Evolutionary conservation across 2,329 filamentous ascomycete genomes (phyloP), one percentile per base, ranked within the genome.

Genomic region (Aspergillus pseudoterreus): DNA sequence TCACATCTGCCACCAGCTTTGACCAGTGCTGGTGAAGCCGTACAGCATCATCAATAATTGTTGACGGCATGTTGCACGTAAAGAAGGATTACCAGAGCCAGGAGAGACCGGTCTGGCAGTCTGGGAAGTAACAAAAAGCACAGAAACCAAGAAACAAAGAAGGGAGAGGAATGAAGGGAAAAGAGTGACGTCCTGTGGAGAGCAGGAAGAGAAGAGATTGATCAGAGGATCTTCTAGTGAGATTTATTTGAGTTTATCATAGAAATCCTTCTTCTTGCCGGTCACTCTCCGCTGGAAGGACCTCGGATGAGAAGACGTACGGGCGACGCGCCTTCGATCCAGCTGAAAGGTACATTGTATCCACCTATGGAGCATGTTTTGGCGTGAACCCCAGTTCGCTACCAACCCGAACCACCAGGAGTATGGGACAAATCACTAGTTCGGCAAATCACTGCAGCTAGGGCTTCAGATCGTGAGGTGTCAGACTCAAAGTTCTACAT

Each of bases 21-120:
- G 47, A 41, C 49, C 52, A 54, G 32, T 45, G 48, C 48, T 54
- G 52, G 45, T 48, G 52, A 36, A 54, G 48, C 52, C 52, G 47
- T 41, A 42, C 48, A 24, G 52, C 52, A 42, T 54, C 52, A 24
- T 54, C 52, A 17, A 54, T 42, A 14, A 54, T 47, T 8, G 44
- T 54, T 19, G 47, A 50, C 44, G 52, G 52, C 52, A 54, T 54
- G 11, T 4, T 51, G 15, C 17, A 22, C 5, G 22, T 22, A 51
- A 45, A 36, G 32, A n/a, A 45, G 21, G 42, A 33, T 5, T n/a
- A 42, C 46, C 43, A 54, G 44, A 45, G 43, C 48, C 48, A 54
- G 27, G 41, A 38, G 24, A 33, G 19, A 39, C 44, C 35, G 36
- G 44, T 53, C 33, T 48, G 44, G 17, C 51, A 47, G 44, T 33